Evolutionary conservation across 2,329 filamentous ascomycete genomes (phyloP).

Genomic region (Aureobasidium sp.): DNA sequence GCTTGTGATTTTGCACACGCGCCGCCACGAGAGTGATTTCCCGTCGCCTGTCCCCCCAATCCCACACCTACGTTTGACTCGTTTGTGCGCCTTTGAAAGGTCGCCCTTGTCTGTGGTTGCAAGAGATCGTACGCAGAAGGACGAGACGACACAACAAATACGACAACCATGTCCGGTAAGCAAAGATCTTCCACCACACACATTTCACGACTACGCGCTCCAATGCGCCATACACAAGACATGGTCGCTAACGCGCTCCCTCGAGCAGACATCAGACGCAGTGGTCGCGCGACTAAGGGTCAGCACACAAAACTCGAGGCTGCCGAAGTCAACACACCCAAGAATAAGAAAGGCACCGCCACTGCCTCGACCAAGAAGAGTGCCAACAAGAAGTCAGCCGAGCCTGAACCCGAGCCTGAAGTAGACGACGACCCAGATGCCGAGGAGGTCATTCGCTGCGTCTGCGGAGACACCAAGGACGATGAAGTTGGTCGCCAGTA

Average conservation of each 20-base stretch:
- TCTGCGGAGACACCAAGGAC: slow-evolving; percentile 82
- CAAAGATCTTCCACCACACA: background rate
- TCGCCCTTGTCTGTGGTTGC: background rate
- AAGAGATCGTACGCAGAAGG: background rate
- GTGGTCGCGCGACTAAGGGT: slow-evolving; percentile 91
- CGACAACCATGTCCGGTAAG: slow-evolving; percentile 19
- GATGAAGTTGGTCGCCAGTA: slow-evolving; percentile 83
- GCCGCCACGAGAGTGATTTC: slow-evolving; percentile 8
- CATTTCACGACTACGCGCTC: background rate
- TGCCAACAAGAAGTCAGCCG: slow-evolving; percentile 39
- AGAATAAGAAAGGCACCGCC: slow-evolving; percentile 31
- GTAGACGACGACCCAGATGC: slow-evolving; percentile 44
- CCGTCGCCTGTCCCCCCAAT: background rate
- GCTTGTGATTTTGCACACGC: slow-evolving; percentile 9
- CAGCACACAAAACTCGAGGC: slow-evolving; percentile 87
- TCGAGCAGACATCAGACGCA: slow-evolving; percentile 78
- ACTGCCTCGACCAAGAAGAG: slow-evolving; percentile 31
- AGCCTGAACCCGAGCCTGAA: slow-evolving; percentile 45
- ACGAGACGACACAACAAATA: background rate
- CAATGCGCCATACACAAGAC: background rate
- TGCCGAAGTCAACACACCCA: slow-evolving; percentile 49
- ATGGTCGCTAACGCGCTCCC: slow-evolving; percentile 19
- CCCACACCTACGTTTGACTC: slow-evolving; percentile 4
- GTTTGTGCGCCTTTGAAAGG: slow-evolving; percentile 2
- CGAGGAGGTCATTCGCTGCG: slow-evolving; percentile 80